Evolutionary conservation across 192 early-diverging fungal genomes (phyloP), one percentile per base, ranked within the genome.

Genomic region (Glomus cerebriforme): DNA sequence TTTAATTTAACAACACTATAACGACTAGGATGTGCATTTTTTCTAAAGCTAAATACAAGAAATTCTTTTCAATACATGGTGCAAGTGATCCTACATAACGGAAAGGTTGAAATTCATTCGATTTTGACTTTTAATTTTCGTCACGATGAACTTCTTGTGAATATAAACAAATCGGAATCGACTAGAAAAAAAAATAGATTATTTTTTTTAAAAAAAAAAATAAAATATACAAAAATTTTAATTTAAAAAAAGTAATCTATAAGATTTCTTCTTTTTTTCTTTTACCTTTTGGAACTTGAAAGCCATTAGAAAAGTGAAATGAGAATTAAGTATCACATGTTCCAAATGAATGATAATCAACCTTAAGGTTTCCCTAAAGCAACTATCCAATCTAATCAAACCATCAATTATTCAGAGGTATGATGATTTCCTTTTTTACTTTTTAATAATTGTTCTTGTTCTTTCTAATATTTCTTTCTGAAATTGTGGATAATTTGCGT

Each of bases 391-490:
- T 34, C 32, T 37, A 37, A 37, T 5, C 66, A 68, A 29, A 2
- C 32, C n/a, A 39, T 68, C 31, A 37, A 68, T 0, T 68, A 10
- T 62, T 62, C 1, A 62, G 7, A 1, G 7, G 59, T 62, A 22
- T 26, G n/a, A 26, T 24, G n/a, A n/a, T 62, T 62, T n/a, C 22
- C n/a, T n/a, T n/a, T n/a, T n/a, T n/a, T n/a, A n/a, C n/a, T n/a
- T 62, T 68, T 68, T 10, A 22, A 32, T 2, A 19, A 19, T 19
- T 39, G n/a, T 68, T 37, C 31, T 68, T 68, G 29, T 68, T 68
- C 66, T n/a, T 68, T 68, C 66, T 10, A 32, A 19, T 68, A 68
- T 22, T 37, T 68, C 66, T 35, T 68, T 68, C 31, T 29, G 31
- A n/a, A n/a, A n/a, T n/a, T n/a, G n/a, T n/a, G n/a, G n/a, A 29